Base-by-base conservation (phyloP, 371 early-diverging fungal species). In the Chytridium lagenaria region DNA sequence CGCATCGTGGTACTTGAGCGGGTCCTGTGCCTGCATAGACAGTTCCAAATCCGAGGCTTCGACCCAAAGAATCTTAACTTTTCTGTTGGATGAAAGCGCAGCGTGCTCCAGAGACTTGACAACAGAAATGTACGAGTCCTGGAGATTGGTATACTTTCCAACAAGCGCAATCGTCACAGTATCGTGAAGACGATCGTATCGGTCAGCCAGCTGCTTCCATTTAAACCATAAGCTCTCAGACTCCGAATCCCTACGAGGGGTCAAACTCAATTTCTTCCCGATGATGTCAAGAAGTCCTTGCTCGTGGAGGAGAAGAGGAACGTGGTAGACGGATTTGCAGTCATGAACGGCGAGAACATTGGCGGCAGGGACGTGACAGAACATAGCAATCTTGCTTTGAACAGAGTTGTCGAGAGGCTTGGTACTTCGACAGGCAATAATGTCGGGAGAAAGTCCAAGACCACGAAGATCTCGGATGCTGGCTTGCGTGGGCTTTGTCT, bases 401-500 rank as follows among this genome's bases (percentile, higher is more conserved):
- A 98, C 93, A 65, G 89, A 91, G 31, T 86, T 87, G 63, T 93
- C 94, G 36, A 99, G 82, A 34, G 87, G 89, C 67, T 90, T 90
- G 51, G 92, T 85, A 51, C 93, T 92, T 76, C 99, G 92, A 88
- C 98, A 99, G 12, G 99, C 97, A 77, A 99, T 93, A 75, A 99
- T 82, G 81, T 99, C 99, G 36, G 98, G 98, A n/a, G 91, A 88
- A 38, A 99, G 88, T 68, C 99, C 99, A 61, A 96, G 91, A 71
- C 95, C 96, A 78, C 98, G 91, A 55, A 98, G 87, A 76, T 98
- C 97, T 71, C 97, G 92, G 52, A 98, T 91, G 55, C 95, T 94
- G 59, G 93, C 91, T 84, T 99, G 99, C 7, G 99, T 98, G 66
- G 98, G 98, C 90, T 99, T 99, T 39, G 99, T 99, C 90, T 99